Base-by-base conservation (phyloP, 1,139 yeast genomes). In the Lipomyces yarrowii region DNA sequence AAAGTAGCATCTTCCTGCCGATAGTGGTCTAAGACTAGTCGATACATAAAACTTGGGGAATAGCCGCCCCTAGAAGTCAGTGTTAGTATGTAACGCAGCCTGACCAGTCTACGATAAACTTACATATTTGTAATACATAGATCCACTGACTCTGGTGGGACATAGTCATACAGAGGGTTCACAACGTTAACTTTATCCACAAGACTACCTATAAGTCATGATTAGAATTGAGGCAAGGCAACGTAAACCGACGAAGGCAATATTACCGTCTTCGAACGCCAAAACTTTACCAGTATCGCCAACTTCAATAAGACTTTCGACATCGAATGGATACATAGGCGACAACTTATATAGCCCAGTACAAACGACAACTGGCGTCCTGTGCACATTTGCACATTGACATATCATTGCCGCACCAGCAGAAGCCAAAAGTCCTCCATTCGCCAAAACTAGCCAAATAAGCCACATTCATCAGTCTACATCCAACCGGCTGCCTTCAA, bases 21-120 rank as follows among this genome's bases (percentile, higher is more conserved):
- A 79, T 96, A 96, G 78, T 93, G 92, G 78, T 96, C 99, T 81
- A 93, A 85, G 56, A 94, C 97, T 68, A 94, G 89, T 79, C 99
- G 88, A 79, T 96, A 96, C 64, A 94, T 89, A 79, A 94, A 96
- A 71, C 96, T 91, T 60, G 99, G 99, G 33, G 98, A 91, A 77
- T 90, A 93, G 37, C 98, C 98, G 59, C 99, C 99, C 69, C 82
- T 80, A 71, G 6, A 35, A 56, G 53, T 8, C 21, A n/a, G 62
- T 26, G 62, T 61, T 37, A 55, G 39, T 0, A 7, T 7, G 2
- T 8, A 8, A 57, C 18, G 18, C 3, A 18, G 23, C 48, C 10
- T 8, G 2, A 18, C n/a, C 10, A 42, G 18, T n/a, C 23, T 42
- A n/a, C 23, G 21, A 33, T 46, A 67, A 62, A 78, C 82, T 64